phyloP scores from a whole-genome alignment of 2,329 filamentous ascomycete species.

The Botrytis fragariae region DNA sequence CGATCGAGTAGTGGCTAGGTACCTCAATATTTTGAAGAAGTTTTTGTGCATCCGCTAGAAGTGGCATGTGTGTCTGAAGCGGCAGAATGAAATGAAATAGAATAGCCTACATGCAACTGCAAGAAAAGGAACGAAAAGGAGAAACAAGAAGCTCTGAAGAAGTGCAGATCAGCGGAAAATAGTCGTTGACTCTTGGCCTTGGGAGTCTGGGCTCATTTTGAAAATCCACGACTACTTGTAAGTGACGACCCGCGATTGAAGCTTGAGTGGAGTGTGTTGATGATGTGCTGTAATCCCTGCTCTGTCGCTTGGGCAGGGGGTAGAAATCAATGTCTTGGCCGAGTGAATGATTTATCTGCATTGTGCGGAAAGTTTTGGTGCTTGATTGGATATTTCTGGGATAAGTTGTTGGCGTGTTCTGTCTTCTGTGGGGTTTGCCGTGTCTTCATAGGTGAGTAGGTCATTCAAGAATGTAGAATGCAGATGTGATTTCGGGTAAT shows the following conservation, averaged over 20 bases:
- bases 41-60: neutral
- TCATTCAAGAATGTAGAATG: neutral
- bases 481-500: neutral
- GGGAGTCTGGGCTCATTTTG: neutral
- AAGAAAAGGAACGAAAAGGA: fast-evolving
- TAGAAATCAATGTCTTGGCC: neutral
- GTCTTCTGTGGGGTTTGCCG: neutral
- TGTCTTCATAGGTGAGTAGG: neutral
- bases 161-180: neutral
- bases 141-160: neutral
- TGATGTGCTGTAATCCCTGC: neutral
- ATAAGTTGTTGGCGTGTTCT: neutral
- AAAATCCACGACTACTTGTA: neutral
- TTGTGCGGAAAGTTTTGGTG: neutral
- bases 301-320: neutral
- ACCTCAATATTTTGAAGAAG: neutral
- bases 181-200: neutral
- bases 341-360: neutral
- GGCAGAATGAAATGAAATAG: too few relatives aligned
- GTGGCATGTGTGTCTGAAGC: neutral
- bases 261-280: neutral
- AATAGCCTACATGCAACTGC: neutral
- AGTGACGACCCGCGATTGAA: neutral
- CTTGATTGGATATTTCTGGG: neutral
- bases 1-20: neutral